Evolutionary conservation across 106 monocot species (phyloP).

Genomic region (Platanthera zijinensis): DNA sequence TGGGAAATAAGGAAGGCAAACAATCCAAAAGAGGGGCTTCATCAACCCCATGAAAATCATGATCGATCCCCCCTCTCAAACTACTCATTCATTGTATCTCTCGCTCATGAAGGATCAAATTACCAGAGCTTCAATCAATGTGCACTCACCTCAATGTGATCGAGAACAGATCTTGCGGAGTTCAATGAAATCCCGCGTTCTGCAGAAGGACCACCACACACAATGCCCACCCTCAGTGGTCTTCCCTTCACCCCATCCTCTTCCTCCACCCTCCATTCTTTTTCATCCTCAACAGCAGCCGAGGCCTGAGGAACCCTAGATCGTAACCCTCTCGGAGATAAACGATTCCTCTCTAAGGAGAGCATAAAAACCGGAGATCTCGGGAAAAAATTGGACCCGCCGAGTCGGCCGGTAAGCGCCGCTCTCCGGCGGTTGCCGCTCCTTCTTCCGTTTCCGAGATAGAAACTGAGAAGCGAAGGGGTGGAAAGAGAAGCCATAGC

Average conservation of each 20-base stretch:
- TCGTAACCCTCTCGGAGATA: constrained; percentile 1
- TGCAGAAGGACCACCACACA: constrained; percentile 86
- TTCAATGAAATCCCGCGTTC: constrained; percentile 91
- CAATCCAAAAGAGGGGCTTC: not conserved
- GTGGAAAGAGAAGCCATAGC: constrained; percentile 13
- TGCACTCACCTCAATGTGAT: constrained; percentile 72
- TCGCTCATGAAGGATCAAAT: not conserved
- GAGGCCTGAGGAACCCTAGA: constrained; percentile 12
- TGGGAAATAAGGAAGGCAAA: not conserved
- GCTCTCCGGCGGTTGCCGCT: not conserved
- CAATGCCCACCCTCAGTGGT: constrained; percentile 64
- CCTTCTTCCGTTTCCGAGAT: not conserved
- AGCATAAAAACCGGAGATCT: not conserved
- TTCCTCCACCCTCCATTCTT: constrained; percentile 8
- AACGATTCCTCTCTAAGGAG: not conserved
- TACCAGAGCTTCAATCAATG: not conserved
- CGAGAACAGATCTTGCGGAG: constrained; percentile 86
- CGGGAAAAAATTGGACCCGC: not conserved
- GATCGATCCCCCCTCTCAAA: not conserved
- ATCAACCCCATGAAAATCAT: not conserved
- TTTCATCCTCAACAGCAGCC: constrained; percentile 12
- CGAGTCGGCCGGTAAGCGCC: not conserved
- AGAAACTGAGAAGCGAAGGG: not conserved
- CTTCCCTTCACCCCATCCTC: constrained; percentile 17
- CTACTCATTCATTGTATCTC: not conserved